Conservation (phyloP, 257 asterid genomes). For the Solanum pennellii region DNA sequence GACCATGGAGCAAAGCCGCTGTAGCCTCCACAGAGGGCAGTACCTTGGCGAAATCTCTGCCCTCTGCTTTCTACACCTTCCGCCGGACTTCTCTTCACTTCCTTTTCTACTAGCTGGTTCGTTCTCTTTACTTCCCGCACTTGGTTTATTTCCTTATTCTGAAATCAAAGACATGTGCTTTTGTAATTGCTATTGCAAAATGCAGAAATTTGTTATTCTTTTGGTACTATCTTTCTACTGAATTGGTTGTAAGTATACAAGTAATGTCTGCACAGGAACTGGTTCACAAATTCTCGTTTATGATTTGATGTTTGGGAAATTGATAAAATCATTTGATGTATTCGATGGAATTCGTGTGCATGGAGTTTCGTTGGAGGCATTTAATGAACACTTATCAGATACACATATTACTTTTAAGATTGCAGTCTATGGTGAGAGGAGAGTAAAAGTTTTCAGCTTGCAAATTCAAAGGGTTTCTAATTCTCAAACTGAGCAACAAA, state of each 20-base stretch:
- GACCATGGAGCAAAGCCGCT: conserved; percentile 14
- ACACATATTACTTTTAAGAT: conserved; percentile 21
- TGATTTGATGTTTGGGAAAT: conserved; percentile 34
- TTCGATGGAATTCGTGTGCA: conserved; percentile 91
- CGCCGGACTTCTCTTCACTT: conserved; percentile 34
- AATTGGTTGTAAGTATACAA: not conserved
- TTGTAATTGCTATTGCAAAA: not conserved
- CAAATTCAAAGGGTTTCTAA: conserved; percentile 8
- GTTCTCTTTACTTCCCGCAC: not conserved
- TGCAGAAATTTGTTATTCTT: not conserved
- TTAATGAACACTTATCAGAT: conserved; percentile 8
- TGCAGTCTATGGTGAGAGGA: conserved; percentile 78
- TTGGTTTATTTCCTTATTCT: not conserved
- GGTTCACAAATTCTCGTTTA: conserved; percentile 77
- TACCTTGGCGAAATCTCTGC: conserved; percentile 95
- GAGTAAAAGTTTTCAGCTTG: conserved; percentile 64
- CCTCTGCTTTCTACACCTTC: conserved; percentile 71
- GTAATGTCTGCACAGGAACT: conserved; percentile 39
- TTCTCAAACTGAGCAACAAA: not conserved
- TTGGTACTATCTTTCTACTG: not conserved
- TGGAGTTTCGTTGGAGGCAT: conserved; percentile 46
- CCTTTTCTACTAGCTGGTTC: conserved; percentile 84
- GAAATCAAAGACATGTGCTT: not conserved
- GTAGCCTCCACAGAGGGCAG: conserved; percentile 42
- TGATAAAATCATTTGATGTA: conserved; percentile 48